Evolutionary conservation across 306 rosid species (phyloP), one percentile per base, ranked within the genome.

Genomic region (Begonia fuchsioides): DNA sequence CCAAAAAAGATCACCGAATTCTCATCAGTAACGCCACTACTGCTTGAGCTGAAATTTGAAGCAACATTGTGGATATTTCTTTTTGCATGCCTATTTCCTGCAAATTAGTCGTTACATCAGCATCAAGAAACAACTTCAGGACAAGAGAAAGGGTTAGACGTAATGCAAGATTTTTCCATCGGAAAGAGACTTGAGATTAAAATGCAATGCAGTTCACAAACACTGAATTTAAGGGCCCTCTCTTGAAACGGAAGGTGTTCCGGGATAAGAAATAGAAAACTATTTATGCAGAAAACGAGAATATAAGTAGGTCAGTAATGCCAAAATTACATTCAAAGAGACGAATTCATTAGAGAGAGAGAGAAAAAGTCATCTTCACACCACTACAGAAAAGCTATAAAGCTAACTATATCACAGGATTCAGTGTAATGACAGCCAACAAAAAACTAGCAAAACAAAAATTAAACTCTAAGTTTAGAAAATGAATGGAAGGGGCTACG

Each of bases 71-170:
- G 62, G 44, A 44, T 45, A 38, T 63, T 60, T 55, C 60, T 63
- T 48, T 48, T 80, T 44, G 64, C 66, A 57, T 55, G 67, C 63
- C 74, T 69, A 69, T 56, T 68, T 58, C 76, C 93, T 81, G 90
- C 47, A 57, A 71, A 66, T 38, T 38, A 51, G 10, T 18, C 14
- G 32, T 26, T 32, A 58, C 51, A 41, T 62, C 62, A 50, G 49
- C 41, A 54, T 72, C 49, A 72, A 66, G 51, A 61, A 26, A 35
- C 56, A 13, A 52, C 43, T 56, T 65, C 56, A 58, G 35, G 40
- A 47, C 18, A 41, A 39, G 35, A 44, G 7, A 55, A 32, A n/a
- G n/a, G 32, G 32, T 20, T 1, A 45, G 32, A 17, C 44, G 51
- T 26, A 18, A 38, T 14, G 52, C 39, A 39, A 47, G 39, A 55